Percentiles rank a stretch among this genome's conserved stretches.
These are phyloP conservation scores for Silene latifolia DNA, from an alignment of 148 eudicot species.

Conservation along the genomic window DNA sequence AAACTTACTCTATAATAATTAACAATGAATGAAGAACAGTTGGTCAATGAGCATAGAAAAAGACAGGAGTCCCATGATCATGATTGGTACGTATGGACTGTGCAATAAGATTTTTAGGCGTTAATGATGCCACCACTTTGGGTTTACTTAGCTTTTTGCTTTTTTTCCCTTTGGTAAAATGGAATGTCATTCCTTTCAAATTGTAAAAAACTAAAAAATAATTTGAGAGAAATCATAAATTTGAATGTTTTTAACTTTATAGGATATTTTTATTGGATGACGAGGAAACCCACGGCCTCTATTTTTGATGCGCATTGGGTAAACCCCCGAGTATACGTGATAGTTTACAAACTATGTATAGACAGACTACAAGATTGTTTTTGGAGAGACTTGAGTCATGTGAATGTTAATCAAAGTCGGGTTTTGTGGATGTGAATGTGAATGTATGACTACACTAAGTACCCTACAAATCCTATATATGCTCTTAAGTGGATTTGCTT, in stretches of 20 bases:
- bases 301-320: too few species aligned
- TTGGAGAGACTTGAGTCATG: too few species aligned
- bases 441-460: conserved; percentile 7
- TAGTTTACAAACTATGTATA: too few species aligned
- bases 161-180: conserved; percentile 7
- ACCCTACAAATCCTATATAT: background rate
- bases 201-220: background rate
- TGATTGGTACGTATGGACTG: conserved; percentile 6
- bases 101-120: conserved; percentile 7
- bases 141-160: background rate
- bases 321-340: too few species aligned
- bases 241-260: background rate
- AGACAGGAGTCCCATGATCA: conserved; percentile 8
- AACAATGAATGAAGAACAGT: background rate
- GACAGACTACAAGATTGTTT: too few species aligned
- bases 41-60: conserved; percentile 23
- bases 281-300: too few species aligned
- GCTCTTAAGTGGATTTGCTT: background rate
- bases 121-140: conserved; percentile 22
- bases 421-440: conserved; percentile 16
- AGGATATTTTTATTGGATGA: background rate
- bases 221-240: background rate
- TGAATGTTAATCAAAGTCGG: too few species aligned
- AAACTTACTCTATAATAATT: background rate
- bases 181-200: conserved; percentile 12